Conservation (phyloP, 352 stramenopile species). For the Globisporangium polare region DNA sequence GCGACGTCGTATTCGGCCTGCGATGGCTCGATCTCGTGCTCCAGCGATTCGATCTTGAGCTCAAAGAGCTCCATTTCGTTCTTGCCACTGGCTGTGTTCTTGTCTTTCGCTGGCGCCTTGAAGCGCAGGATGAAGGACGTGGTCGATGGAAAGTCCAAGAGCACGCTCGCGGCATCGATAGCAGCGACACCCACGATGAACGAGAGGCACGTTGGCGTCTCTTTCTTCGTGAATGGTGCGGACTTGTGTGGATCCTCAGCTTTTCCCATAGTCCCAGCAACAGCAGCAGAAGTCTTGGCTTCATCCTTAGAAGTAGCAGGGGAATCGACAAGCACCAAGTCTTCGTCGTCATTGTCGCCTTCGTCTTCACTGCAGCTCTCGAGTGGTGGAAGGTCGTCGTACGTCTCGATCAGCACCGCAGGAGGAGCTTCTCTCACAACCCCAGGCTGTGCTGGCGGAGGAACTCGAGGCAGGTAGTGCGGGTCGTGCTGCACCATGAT, state of each 20-base stretch:
- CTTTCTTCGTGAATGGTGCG: constrained; percentile 32
- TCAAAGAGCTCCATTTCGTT: constrained; percentile 26
- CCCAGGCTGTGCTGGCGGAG: not conserved
- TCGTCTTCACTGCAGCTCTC: constrained; percentile 59
- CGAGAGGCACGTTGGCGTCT: constrained; percentile 41
- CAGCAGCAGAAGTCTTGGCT: not conserved
- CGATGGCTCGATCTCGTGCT: constrained; percentile 3
- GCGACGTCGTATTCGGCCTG: constrained; percentile 47
- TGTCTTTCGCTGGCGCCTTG: not conserved
- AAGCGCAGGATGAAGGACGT: constrained; percentile 37
- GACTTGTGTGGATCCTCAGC: not conserved
- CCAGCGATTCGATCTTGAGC: constrained; percentile 25
- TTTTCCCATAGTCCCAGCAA: not conserved
- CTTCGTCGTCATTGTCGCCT: constrained; percentile 10
- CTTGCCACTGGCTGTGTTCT: not conserved
- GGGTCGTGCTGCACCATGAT: constrained; percentile 71
- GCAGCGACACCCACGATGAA: constrained; percentile 42
- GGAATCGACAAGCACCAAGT: constrained; percentile 12
- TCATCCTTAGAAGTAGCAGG: not conserved
- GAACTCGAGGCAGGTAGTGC: constrained; percentile 24
- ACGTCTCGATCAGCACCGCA: constrained; percentile 10
- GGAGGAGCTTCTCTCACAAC: not conserved
- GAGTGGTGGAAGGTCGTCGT: constrained; percentile 49
- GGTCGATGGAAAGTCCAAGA: constrained; percentile 34
- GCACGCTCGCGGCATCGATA: constrained; percentile 34